Percentiles rank a stretch among this genome's conserved stretches.
These are phyloP conservation scores for Suillus subluteus DNA, from an alignment of 768 basidiomycete genomes.

Conservation along the genomic window DNA sequence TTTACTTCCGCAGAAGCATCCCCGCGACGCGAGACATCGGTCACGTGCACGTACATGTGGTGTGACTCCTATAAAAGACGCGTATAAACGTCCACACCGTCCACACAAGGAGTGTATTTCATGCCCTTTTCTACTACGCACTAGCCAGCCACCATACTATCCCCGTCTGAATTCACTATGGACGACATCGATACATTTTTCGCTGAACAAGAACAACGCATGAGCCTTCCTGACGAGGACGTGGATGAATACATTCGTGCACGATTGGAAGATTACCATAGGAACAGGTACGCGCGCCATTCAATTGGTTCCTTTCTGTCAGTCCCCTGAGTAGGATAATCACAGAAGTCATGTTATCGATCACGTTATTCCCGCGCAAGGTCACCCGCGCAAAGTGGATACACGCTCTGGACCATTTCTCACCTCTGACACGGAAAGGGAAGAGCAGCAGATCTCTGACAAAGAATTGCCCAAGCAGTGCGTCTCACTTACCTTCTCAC, in stretches of 20 bases:
- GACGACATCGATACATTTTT: constrained; percentile 52
- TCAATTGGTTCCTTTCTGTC: constrained; percentile 1
- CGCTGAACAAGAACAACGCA: constrained; percentile 54
- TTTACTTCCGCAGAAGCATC: constrained; percentile 16
- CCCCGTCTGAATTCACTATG: constrained; percentile 20
- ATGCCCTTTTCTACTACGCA: background rate
- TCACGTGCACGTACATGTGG: constrained; percentile 17
- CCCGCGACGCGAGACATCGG: constrained; percentile 1
- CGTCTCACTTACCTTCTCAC: constrained; percentile 8
- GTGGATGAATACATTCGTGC: constrained; percentile 49
- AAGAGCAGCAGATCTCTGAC: background rate
- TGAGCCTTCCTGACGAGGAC: constrained; percentile 58
- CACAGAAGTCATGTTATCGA: constrained; percentile 6
- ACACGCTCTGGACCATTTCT: background rate
- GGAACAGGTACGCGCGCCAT: constrained; percentile 20
- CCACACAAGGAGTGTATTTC: constrained; percentile 3
- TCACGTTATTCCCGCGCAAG: constrained; percentile 7
- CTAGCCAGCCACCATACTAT: background rate
- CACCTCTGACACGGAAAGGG: constrained; percentile 1
- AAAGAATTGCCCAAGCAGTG: constrained; percentile 14
- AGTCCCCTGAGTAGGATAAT: constrained; percentile 1
- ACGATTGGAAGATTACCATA: constrained; percentile 21
- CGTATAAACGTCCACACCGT: background rate
- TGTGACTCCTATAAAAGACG: constrained; percentile 11
- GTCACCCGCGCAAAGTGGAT: background rate